Conservation (phyloP, 805 yeast genomes). For the Monosporozyma servazzii region DNA sequence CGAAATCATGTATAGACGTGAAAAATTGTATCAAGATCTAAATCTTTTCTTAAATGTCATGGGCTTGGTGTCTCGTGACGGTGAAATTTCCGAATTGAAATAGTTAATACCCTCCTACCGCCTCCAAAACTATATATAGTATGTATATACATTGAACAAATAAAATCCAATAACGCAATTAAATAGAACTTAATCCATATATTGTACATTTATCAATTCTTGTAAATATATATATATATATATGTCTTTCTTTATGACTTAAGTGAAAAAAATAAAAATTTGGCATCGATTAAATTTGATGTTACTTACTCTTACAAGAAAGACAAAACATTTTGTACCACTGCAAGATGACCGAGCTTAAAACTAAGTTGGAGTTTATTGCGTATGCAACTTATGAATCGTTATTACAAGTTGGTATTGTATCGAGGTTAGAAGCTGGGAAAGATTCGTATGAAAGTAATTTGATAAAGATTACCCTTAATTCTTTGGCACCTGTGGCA, state of each 20-base stretch:
- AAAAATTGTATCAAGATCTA: slow-evolving; percentile 63
- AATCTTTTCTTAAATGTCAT: slow-evolving; percentile 89
- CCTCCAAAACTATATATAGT: background rate
- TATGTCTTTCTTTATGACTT: background rate
- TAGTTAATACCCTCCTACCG: slow-evolving; percentile 7
- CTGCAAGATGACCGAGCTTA: background rate
- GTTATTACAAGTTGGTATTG: background rate
- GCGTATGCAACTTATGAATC: background rate
- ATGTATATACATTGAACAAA: background rate
- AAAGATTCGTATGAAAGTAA: background rate
- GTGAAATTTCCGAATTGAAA: slow-evolving; percentile 73
- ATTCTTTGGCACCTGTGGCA: background rate
- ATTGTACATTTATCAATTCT: background rate
- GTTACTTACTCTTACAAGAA: background rate
- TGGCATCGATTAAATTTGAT: background rate
- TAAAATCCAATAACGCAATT: background rate
- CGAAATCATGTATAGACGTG: slow-evolving; percentile 40
- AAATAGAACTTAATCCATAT: background rate
- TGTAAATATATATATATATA: no score
- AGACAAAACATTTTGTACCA: background rate
- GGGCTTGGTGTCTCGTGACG: slow-evolving; percentile 89
- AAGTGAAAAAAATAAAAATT: background rate
- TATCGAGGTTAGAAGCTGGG: background rate
- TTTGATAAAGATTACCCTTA: background rate
- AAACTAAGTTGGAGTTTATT: background rate